phyloP scores from a whole-genome alignment of 192 early-diverging fungal genomes.

The Podila clonocystis region DNA sequence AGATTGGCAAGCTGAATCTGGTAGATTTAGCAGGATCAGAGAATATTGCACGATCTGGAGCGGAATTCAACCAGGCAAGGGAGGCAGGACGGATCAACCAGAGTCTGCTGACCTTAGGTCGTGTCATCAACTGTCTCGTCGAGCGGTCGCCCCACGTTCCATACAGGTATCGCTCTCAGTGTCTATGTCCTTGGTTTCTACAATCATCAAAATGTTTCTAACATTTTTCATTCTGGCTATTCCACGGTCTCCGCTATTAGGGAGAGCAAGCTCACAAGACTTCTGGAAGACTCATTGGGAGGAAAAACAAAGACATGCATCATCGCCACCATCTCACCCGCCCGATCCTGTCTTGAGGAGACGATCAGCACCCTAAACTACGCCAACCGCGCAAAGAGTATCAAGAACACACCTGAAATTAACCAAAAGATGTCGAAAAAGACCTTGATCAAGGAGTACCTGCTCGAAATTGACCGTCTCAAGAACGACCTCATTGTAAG shows the following conservation, averaged over 20 bases:
- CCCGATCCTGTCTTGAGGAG: conserved; percentile 72
- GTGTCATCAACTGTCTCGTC: conserved; percentile 75
- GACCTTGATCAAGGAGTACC: conserved; percentile 85
- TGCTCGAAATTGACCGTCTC: conserved; percentile 81
- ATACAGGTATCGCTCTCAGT: conserved; percentile 58
- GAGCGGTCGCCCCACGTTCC: conserved; percentile 72
- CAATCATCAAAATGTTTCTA: background rate
- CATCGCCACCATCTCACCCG: conserved; percentile 92
- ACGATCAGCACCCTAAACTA: conserved; percentile 83
- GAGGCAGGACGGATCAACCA: conserved; percentile 96
- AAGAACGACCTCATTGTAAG: conserved; percentile 77
- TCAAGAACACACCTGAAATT: conserved; percentile 79
- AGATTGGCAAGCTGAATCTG: conserved; percentile 94
- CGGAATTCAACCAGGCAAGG: conserved; percentile 79
- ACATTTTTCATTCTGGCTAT: background rate
- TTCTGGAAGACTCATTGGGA: conserved; percentile 91
- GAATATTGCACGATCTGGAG: conserved; percentile 91
- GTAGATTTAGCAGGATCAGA: conserved; percentile 97
- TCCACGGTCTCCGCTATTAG: conserved; percentile 21
- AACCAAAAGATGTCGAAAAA: conserved; percentile 85
- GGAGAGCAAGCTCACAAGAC: conserved; percentile 88
- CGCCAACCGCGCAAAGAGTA: conserved; percentile 80
- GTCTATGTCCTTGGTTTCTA: background rate
- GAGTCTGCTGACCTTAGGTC: conserved; percentile 73
- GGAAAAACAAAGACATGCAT: conserved; percentile 95